Evolutionary conservation across 129 eudicot genomes (phyloP), one percentile per base, ranked within the genome.

Genomic region (Deinandra increscens): DNA sequence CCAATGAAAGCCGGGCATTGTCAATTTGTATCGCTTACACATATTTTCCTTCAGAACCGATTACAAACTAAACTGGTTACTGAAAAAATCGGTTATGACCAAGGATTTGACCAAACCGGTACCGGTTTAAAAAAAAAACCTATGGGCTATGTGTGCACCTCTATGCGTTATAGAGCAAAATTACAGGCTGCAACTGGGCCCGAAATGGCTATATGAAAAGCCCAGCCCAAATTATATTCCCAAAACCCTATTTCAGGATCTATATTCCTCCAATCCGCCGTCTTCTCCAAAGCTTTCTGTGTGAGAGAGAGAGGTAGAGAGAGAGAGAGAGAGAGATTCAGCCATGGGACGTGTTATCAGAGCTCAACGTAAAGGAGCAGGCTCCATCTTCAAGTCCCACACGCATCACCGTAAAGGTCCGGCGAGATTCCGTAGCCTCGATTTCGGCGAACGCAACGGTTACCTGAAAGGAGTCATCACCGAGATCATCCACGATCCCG

Each of bases 401-500:
- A 85, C 86, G 3, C 90, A 85, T 80, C 90, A 81, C 80, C 90
- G 90, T 17, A 85, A 85, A 43, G 90, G 90, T 11, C 82, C 97
- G 17, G 91, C 97, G 5, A 61, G 86, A 31, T 83, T 90, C 87
- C 85, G 97, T 5, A 72, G 84, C 43, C 95, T 90, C 44, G 95
- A 90, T 72, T 90, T 90, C 74, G 95, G 91, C 43, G 97, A 90
- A 66, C 85, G 97, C 37, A 90, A 90, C 26, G 97, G 97, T 2
- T 90, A 90, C 83, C 71, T 82, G 4, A 90, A 90, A 55, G 97
- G 97, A 0, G 95, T 90, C 6, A 68, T 90, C 70, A 90, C 91
- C 64, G 97, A 90, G 4, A 77, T 90, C 85, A 84, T 90, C 50
- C 97, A 90, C 69, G 97, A 90, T 62, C 97, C 97, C 0, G 97